These are phyloP conservation scores for Aspergillus fumigatiaffinis DNA, from an alignment of 2,329 filamentous ascomycete species.

Conservation along the genomic window DNA sequence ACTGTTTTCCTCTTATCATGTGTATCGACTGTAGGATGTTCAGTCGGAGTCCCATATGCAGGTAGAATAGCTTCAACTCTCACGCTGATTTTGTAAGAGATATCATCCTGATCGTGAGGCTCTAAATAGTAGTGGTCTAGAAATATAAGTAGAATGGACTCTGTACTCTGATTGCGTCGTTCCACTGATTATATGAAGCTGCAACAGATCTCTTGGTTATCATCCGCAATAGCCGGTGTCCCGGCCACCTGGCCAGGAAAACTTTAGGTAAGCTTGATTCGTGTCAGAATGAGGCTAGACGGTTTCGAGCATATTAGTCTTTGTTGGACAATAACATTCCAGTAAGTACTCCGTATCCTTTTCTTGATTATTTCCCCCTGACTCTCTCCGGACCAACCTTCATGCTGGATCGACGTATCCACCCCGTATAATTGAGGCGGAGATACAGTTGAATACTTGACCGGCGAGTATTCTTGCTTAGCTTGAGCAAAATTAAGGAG, in stretches of 20 bases:
- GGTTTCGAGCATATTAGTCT: too few relatives aligned
- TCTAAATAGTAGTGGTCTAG: not conserved
- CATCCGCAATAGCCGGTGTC: too few relatives aligned
- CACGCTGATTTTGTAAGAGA: not conserved
- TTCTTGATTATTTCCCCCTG: too few relatives aligned
- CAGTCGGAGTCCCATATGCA: not conserved
- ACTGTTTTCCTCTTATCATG: not conserved
- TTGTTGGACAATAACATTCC: too few relatives aligned
- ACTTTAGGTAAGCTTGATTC: too few relatives aligned
- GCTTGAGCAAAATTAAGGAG: not conserved
- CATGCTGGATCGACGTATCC: too few relatives aligned
- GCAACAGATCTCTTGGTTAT: not conserved
- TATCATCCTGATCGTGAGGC: not conserved
- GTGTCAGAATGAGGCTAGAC: too few relatives aligned
- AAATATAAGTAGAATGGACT: too few relatives aligned
- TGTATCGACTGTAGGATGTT: not conserved
- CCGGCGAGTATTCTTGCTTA: not conserved
- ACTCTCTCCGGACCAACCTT: too few relatives aligned
- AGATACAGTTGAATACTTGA: not conserved
- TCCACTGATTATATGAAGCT: not conserved
- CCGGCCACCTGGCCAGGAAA: not conserved
- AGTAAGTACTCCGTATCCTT: not conserved
- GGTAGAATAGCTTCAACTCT: not conserved
- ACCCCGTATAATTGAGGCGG: too few relatives aligned
- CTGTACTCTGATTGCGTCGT: too few relatives aligned